Percentiles rank a stretch among this genome's conserved stretches.
Conservation (phyloP, 176 grass and related monocot species). For the Paspalum vaginatum region DNA sequence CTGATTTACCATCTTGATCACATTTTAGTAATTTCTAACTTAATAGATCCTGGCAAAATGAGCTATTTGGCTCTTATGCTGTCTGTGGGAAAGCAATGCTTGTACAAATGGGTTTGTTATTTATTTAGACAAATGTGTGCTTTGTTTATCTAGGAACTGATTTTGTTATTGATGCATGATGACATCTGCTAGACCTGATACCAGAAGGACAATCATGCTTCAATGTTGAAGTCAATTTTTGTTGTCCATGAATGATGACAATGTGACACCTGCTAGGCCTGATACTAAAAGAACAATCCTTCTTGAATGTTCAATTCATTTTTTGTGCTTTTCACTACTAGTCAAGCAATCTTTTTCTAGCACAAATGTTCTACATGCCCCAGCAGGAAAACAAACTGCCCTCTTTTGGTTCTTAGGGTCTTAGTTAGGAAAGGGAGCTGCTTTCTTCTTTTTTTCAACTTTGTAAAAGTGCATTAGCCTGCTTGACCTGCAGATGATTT, state of each 20-base stretch:
- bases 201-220: slow-evolving; percentile 2
- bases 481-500: slow-evolving; percentile 16
- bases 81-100: slow-evolving; percentile 4
- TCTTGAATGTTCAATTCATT: neutral
- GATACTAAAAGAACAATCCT: slow-evolving; percentile 1
- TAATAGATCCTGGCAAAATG: neutral
- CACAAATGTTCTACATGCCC: slow-evolving; percentile 21
- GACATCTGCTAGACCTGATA: neutral
- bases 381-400: neutral
- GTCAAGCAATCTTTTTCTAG: neutral
- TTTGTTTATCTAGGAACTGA: slow-evolving; percentile 5
- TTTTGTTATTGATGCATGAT: neutral
- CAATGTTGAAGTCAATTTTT: neutral
- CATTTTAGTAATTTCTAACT: neutral
- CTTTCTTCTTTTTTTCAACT: slow-evolving; percentile 19
- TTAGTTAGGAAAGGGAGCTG: slow-evolving; percentile 6
- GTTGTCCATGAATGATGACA: neutral
- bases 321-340: neutral
- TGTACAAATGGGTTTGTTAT: neutral
- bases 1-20: neutral
- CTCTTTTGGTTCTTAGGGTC: neutral
- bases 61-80: slow-evolving; percentile 1
- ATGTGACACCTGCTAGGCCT: neutral
- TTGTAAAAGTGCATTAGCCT: neutral
- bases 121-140: neutral